Base-by-base conservation (phyloP, 2,329 filamentous ascomycete genomes). In the Fusarium citri region DNA sequence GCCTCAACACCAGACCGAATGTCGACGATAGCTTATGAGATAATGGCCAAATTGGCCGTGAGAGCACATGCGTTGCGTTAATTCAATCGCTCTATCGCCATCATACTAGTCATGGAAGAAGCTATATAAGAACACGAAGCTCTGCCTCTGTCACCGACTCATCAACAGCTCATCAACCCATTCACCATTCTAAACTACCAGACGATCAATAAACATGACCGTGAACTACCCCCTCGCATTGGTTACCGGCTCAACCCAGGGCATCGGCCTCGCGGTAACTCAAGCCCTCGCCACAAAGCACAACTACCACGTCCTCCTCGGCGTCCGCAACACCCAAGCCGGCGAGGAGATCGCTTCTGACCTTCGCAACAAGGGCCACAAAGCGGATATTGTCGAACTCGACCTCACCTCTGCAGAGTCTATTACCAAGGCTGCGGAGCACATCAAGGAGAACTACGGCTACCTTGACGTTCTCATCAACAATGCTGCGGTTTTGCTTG, bases 381-480 rank as follows among this genome's bases (percentile, higher is more conserved):
- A 68, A 20, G 77, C 74, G 3, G 71, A 74, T 3, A 56, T 73
- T 4, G 53, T 78, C 2, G 58, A 76, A 14, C 63, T 79, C 1
- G 76, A 80, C 4, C 57, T 79, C 15, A 68, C 20, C 2, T 78
- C 76, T 1, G 61, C 76, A 3, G 55, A 63, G 0, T 80, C 79
- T 1, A 76, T 80, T 46, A 26, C 55, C 2, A 66, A 68, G 0
- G 76, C 78, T 0, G 48, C 74, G n/a, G 25, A 58, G 3, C 45
- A 55, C 16, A 75, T 80, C 16, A 37, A 64, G 0, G 40, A 64
- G 2, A 59, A 55, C 0, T 72, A 70, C 48, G 77, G 77, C n/a
- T 66, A 71, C 10, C 75, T 81, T 4, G 78, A 81, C 51, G 76
- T 79, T 10, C 78, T 81, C 5, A 47, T 80, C 69, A 79, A 81